Evolutionary conservation across 352 stramenopile genomes (phyloP).

Genomic region (Globisporangium splendens): DNA sequence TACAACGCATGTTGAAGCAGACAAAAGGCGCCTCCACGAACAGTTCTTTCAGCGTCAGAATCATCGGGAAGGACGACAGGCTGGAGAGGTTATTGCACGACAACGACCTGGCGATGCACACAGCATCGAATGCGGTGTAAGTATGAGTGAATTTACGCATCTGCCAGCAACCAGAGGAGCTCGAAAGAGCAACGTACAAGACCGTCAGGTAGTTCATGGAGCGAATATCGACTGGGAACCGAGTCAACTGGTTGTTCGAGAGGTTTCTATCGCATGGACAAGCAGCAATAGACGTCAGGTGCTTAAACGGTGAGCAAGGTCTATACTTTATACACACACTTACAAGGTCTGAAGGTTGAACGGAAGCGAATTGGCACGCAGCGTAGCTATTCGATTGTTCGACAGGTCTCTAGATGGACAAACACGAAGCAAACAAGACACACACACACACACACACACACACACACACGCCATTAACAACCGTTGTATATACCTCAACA

Average conservation of each 20-base stretch:
- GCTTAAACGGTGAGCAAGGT: too few species aligned
- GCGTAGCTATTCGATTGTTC: not conserved
- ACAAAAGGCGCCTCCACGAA: not conserved
- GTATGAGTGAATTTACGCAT: not conserved
- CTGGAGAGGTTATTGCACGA: constrained; percentile 12
- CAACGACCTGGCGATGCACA: constrained; percentile 3
- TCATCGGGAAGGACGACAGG: constrained; percentile 8
- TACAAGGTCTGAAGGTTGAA: not conserved
- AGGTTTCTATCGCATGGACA: constrained; percentile 2
- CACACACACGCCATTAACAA: too few species aligned
- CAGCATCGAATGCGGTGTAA: too few species aligned
- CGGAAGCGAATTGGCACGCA: not conserved
- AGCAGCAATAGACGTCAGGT: not conserved
- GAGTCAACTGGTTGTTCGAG: constrained; percentile 11
- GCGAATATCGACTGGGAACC: constrained; percentile 9
- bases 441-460: too few species aligned
- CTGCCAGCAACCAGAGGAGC: not conserved
- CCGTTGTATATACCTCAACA: too few species aligned
- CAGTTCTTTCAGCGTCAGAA: constrained; percentile 13
- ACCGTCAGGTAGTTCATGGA: constrained; percentile 12
- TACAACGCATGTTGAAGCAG: not conserved
- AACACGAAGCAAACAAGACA: not conserved
- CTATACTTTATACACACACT: not conserved
- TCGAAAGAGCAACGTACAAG: constrained; percentile 2
- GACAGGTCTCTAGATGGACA: not conserved